Base-by-base conservation (phyloP, 176 grass and related monocot species). In the Urochloa ruziziensis region DNA sequence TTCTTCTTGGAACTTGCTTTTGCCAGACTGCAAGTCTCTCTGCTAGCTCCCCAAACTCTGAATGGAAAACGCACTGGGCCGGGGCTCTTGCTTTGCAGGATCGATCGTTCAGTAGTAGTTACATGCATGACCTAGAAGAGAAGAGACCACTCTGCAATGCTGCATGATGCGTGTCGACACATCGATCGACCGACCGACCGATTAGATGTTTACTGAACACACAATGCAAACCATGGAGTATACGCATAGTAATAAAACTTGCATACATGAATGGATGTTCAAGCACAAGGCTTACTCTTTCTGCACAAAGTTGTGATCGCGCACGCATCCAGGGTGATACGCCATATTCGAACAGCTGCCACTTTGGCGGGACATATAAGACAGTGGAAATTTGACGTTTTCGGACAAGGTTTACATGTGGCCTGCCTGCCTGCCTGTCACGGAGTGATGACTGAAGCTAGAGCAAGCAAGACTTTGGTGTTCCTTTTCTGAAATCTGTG, bases 1-100 rank as follows among this genome's bases (percentile, higher is more conserved):
- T 42, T 81, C 23, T 46, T 71, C 62, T 70, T 35, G 34, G 70
- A 77, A 81, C 43, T 89, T 76, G 78, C 34, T 82, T 81, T 89
- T 85, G 78, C 34, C 62, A 17, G 12, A 40, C 16, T 82, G 63
- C 19, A 74, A 37, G 60, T 23, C 62, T 46, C 80, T 78, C 72
- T 67, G 75, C 7, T 88, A 74, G 49, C 17, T 36, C 68, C 37
- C 62, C 71, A 62, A 62, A 60, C 77, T 61, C 35, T 49, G 52
- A 75, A 77, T 25, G 71, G 62, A 65, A 85, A 89, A 75, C 70
- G 54, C 21, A 27, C 30, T 28, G n/a, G 39, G 21, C 19, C 56
- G n/a, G 29, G 19, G 40, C 42, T 63, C 11, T 67, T 78, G 75
- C 58, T n/a, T 74, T 65, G 43, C 75, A 79, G 37, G n/a, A n/a